Evolutionary conservation across 163 green algal species (phyloP), one percentile per base, ranked within the genome.

Genomic region (Scenedesmus sp.): DNA sequence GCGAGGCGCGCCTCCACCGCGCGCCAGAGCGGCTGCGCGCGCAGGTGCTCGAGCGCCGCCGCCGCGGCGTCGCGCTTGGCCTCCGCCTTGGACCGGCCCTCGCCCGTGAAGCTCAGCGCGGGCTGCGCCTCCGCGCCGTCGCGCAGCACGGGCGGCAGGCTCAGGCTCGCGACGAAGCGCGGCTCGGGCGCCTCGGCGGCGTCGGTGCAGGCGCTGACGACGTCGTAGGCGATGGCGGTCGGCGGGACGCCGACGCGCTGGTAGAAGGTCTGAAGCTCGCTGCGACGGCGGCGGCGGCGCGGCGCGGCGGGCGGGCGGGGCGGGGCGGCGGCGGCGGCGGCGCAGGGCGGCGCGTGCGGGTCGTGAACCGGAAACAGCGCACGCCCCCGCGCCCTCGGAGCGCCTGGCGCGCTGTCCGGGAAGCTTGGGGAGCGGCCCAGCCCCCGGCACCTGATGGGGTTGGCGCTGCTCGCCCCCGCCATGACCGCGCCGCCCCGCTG

Each of bases 51-150:
- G 34, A 77, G 69, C 3, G 69, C 69, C 9, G 60, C 54, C 1
- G 51, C 69, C 0, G 69, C 69, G 20, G 69, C 69, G 57, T 77
- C 53, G 18, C 39, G 54, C 69, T 77, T 77, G 47, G 69, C 69
- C 24, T 65, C 69, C 17, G 20, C 15, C 13, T 77, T 77, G 9
- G n/a, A 44, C 18, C n/a, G 53, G 24, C 69, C 69, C 29, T 77
- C 69, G 10, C 69, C 69, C 6, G 42, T 39, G 24, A 77, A 77
- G 5, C 33, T 34, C 34, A 58, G n/a, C 14, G 47, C 58, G 29
- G 53, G 51, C 11, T 53, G 33, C 3, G 18, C 34, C n/a, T 66
- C 67, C 22, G 64, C 51, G 2, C 51, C 47, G 17, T 56, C 17
- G 14, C 14, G 47, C 17, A 56, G 14, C 51, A 60, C 9, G 6